Conservation (phyloP, 2,329 filamentous ascomycete species). For the Sclerotinia spermophila region DNA sequence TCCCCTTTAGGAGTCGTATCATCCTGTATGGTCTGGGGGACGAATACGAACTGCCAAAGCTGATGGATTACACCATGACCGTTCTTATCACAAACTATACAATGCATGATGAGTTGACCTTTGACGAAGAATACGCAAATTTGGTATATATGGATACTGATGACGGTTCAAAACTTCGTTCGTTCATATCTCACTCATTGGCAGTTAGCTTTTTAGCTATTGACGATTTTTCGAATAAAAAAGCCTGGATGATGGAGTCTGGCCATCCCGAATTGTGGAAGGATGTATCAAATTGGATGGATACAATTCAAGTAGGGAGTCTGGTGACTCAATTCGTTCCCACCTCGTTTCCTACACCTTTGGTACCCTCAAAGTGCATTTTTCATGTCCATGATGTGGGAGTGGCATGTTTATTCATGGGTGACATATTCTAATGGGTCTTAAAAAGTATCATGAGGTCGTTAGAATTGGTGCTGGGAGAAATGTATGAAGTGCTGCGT, state of each 20-base stretch:
- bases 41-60: not conserved
- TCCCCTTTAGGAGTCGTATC: not conserved
- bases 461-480: not conserved
- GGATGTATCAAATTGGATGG: not conserved
- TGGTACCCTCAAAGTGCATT: not conserved
- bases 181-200: not conserved
- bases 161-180: not conserved
- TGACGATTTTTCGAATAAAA: not conserved
- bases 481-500: not conserved
- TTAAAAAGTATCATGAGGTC: not conserved
- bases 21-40: not conserved
- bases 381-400: not conserved
- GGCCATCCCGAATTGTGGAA: not conserved
- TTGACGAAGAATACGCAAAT: not conserved
- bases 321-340: not conserved
- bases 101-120: not conserved
- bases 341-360: not conserved
- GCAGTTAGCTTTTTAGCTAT: not conserved
- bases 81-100: not conserved
- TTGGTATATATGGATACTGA: not conserved
- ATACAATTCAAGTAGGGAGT: not conserved
- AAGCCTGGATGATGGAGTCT: not conserved
- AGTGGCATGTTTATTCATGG: not conserved
- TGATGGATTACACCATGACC: constrained; percentile 3
- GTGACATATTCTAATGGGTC: not conserved